A percentile compares a stretch with the other conserved stretches of the same genome.
phyloP scores from a whole-genome alignment of 1,139 yeast species.

The Hansenula lynferdii region DNA sequence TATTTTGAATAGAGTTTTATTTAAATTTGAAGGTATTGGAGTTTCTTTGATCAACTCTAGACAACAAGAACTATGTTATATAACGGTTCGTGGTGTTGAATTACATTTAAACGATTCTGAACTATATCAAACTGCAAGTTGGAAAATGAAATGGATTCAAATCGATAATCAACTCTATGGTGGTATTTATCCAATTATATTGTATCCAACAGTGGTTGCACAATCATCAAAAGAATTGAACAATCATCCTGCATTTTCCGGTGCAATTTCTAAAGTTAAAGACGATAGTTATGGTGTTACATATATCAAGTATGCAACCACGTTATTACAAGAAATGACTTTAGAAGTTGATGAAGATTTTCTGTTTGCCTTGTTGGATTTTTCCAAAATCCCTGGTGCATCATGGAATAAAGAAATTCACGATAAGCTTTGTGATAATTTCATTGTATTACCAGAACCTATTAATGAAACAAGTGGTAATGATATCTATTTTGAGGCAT shows the following conservation, averaged over 20 bases:
- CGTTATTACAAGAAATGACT: constrained; percentile 85
- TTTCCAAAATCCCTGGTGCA: constrained; percentile 68
- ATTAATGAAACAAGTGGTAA: constrained; percentile 49
- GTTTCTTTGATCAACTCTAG: constrained; percentile 73
- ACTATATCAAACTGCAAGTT: constrained; percentile 70
- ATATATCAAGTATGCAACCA: constrained; percentile 87
- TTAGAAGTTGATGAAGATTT: constrained; percentile 94
- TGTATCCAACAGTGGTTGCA: constrained; percentile 92
- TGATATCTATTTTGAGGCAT: constrained; percentile 87
- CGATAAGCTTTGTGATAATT: constrained; percentile 50
- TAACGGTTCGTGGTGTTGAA: constrained; percentile 78
- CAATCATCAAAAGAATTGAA: constrained; percentile 81
- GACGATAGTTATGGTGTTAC: constrained; percentile 89
- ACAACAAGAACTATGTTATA: constrained; percentile 74
- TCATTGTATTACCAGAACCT: constrained; percentile 68
- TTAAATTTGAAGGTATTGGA: constrained; percentile 85
- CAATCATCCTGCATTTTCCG: constrained; percentile 86
- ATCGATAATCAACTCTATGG: constrained; percentile 90
- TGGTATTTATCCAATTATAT: constrained; percentile 78
- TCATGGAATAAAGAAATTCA: constrained; percentile 50
- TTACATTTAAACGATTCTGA: constrained; percentile 80
- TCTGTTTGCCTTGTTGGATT: constrained; percentile 75
- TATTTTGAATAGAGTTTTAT: constrained; percentile 52
- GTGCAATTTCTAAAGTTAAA: constrained; percentile 75
- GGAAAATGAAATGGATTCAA: constrained; percentile 91